Evolutionary conservation across 129 eudicot genomes (phyloP), one percentile per base, ranked within the genome.

Genomic region (Chrysanthemum makinoi): DNA sequence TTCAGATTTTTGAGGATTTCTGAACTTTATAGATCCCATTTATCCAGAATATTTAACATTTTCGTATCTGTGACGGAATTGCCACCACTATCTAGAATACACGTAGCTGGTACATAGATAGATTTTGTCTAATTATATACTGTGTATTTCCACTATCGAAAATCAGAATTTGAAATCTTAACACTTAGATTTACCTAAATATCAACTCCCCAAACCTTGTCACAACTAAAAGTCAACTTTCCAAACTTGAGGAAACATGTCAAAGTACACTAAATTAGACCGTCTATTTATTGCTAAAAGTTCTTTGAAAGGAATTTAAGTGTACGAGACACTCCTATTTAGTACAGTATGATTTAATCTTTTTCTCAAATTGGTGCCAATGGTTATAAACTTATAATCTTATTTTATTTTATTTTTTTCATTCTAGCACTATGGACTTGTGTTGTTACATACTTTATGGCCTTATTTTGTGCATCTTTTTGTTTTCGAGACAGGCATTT

Each of bases 401-500:
- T 22, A 58, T 22, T 10, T 22, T 55, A 17, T 59, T 59, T 51
- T 51, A 14, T 30, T 30, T 30, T 11, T 2, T 13, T 13, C 15
- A 11, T 51, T 51, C 56, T 65, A 28, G 47, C 62, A 72, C 26
- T 16, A 61, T 59, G 65, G 44, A 43, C 12, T 18, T 3, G 26
- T 55, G 11, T 17, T 55, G 33, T 43, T 63, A 49, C 35, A 62
- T 30, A 28, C 56, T 33, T 74, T 3, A 15, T 65, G 58, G 6
- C 19, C 58, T 57, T 57, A 10, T 74, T 46, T 72, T 28, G 60
- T 64, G 20, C 55, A 15, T 61, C 57, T 19, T 69, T n/a, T 73
- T 54, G 18, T 75, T 61, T 14, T 54, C 62, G 53, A 43, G 12
- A 63, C 66, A 94, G 98, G 95, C 75, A 75, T 87, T 65, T 69